Percentiles rank a stretch among this genome's conserved stretches.
Conservation (phyloP, 495 filamentous ascomycete genomes). For the Penicillium dipodomyicola region DNA sequence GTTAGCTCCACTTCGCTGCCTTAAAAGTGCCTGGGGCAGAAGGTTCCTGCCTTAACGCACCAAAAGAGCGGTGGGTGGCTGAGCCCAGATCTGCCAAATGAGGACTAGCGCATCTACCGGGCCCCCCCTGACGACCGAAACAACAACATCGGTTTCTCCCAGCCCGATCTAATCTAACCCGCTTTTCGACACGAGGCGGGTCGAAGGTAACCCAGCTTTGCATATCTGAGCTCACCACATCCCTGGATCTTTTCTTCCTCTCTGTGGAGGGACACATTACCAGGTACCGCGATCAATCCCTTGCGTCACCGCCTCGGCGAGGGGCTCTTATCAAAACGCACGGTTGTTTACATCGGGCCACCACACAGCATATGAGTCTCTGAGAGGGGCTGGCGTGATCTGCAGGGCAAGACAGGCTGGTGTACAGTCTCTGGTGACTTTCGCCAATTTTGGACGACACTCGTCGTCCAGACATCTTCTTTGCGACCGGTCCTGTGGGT, state of each 20-base stretch:
- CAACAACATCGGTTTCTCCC: conserved; percentile 26
- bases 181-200: conserved; percentile 23
- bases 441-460: conserved; percentile 21
- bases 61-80: conserved; percentile 14
- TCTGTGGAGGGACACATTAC: conserved; percentile 19
- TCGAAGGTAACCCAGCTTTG: conserved; percentile 8
- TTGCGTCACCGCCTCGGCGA: conserved; percentile 46
- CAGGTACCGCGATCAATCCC: conserved; percentile 24
- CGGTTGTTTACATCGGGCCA: conserved; percentile 23
- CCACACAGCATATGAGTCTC: conserved; percentile 22
- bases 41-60: conserved; percentile 2
- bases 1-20: not conserved
- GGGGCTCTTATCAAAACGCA: conserved; percentile 38
- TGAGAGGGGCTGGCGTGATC: conserved; percentile 11
- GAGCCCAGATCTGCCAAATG: conserved; percentile 8
- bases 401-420: conserved; percentile 12
- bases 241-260: conserved; percentile 12
- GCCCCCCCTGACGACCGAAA: conserved; percentile 32
- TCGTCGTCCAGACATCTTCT: conserved; percentile 17
- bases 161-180: conserved; percentile 29
- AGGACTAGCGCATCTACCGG: conserved; percentile 24
- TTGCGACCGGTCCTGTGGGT: conserved; percentile 31
- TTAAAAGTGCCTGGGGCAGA: not conserved
- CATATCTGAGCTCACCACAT: conserved; percentile 7
- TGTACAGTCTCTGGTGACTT: conserved; percentile 5